A percentile compares a stretch with the other conserved stretches of the same genome.
phyloP scores from a whole-genome alignment of 495 filamentous ascomycete species.

The Aspergillus haitiensis region DNA sequence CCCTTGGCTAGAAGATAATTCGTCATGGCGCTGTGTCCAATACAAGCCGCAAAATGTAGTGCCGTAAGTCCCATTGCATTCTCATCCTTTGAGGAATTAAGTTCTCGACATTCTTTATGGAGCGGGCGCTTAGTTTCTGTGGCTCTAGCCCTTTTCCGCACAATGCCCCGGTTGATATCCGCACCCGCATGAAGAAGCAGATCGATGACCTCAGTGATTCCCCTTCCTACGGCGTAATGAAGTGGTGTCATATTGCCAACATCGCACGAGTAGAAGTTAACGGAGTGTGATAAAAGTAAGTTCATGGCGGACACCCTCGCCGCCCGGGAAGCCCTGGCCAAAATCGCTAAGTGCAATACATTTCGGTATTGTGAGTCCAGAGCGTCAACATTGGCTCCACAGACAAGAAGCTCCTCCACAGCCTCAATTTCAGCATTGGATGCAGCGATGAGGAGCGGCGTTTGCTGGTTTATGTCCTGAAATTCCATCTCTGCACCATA shows the following conservation, averaged over 20 bases:
- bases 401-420: background rate
- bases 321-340: constrained; percentile 18
- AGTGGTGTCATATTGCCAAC: constrained; percentile 25
- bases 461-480: background rate
- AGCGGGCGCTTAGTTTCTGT: background rate
- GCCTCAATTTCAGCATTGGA: background rate
- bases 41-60: constrained; percentile 10
- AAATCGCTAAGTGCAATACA: constrained; percentile 18
- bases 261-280: constrained; percentile 20
- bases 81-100: background rate
- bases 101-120: background rate
- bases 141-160: background rate
- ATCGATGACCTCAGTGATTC: constrained; percentile 19
- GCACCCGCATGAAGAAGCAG: background rate
- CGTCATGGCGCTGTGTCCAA: background rate
- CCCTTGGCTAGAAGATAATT: constrained; percentile 1
- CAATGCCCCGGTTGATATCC: background rate
- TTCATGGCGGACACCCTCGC: background rate
- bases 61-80: background rate
- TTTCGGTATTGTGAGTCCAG: constrained; percentile 3
- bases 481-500: background rate
- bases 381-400: background rate
- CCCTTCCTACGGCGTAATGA: constrained; percentile 23
- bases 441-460: background rate
- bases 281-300: constrained; percentile 2